Conservation (phyloP, 108 stramenopile genomes). For the Cyclotella choctawhatcheeana region DNA sequence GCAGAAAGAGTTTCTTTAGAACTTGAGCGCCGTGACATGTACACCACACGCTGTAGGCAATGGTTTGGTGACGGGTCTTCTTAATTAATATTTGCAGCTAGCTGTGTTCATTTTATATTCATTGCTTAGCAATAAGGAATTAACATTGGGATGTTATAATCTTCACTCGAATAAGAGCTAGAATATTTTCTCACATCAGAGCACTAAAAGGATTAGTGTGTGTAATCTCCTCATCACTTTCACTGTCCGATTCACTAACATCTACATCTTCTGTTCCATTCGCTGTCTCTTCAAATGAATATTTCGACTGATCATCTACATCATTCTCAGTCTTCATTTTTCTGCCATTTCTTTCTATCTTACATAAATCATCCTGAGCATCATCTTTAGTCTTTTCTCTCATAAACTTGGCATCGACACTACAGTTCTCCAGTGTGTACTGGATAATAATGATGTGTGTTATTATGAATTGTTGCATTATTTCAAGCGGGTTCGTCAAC, state of each 20-base stretch:
- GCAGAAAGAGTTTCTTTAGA: constrained; percentile 88
- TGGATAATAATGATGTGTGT: too few species aligned
- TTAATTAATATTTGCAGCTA: too few species aligned
- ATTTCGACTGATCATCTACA: background rate
- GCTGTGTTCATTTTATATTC: background rate
- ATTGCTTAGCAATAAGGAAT: too few species aligned
- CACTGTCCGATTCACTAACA: background rate
- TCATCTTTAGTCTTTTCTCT: constrained; percentile 20
- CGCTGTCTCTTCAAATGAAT: constrained; percentile 6
- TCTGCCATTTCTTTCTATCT: background rate
- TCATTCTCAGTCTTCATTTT: background rate
- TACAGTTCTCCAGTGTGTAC: constrained; percentile 80
- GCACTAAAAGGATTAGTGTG: constrained; percentile 14
- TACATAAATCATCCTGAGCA: background rate
- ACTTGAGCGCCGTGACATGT: constrained; percentile 87
- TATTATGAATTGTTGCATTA: too few species aligned
- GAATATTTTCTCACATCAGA: background rate
- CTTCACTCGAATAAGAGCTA: too few species aligned
- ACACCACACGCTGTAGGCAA: constrained; percentile 83
- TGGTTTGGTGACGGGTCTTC: constrained; percentile 74
- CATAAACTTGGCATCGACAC: constrained; percentile 71
- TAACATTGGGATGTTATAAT: too few species aligned
- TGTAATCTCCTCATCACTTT: background rate
- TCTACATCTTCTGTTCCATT: constrained; percentile 1
- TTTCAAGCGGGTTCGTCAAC: too few species aligned